Base-by-base conservation (phyloP, 768 basidiomycete species). In the Phlegmacium glaucopus region DNA sequence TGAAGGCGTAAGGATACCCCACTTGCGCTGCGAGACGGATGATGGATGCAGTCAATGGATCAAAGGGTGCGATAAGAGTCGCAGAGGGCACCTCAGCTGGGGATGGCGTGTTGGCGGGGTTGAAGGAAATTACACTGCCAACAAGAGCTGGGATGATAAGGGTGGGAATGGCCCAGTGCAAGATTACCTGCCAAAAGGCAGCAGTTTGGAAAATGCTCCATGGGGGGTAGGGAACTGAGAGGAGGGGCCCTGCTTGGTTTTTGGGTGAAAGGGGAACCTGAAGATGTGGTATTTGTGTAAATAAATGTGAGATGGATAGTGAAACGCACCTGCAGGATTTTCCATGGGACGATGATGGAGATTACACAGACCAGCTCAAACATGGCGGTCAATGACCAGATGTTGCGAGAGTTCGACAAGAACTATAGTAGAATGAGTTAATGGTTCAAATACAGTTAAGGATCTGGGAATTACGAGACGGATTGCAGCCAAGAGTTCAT, bases 21-120 rank as follows among this genome's bases (percentile, higher is more conserved):
- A 72, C 67, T 44, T 83, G 77, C 3, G 73, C 74, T 15, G 83
- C 85, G 38, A 87, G 67, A 15, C 85, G 78, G 18, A 77, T 64
- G 49, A 87, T 87, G 29, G 81, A 75, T 2, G 80, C 79, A 0
- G 83, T 82, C 39, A 87, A 71, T 2, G 82, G 75, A 56, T 87
- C 85, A 42, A 85, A 72, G 12, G 70, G 68, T 18, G 70, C 51
- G 25, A 62, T 29, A 8, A 48, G 26, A 25, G 38, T 37, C 12
- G 49, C 7, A 18, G 32, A 18, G 51, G 22, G 15, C 35, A 32
- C 32, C 35, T 39, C 3, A 25, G 45, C 11, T 28, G 39, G 18
- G 4, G 45, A 39, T 42, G 42, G 57, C 27, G 18, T 57, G 3
- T 76, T 76, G 35, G 72, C 58, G 1, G 79, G 79, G 43, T 69